Base-by-base conservation (phyloP, 2,329 filamentous ascomycete genomes). In the Aschersonia sp. region DNA sequence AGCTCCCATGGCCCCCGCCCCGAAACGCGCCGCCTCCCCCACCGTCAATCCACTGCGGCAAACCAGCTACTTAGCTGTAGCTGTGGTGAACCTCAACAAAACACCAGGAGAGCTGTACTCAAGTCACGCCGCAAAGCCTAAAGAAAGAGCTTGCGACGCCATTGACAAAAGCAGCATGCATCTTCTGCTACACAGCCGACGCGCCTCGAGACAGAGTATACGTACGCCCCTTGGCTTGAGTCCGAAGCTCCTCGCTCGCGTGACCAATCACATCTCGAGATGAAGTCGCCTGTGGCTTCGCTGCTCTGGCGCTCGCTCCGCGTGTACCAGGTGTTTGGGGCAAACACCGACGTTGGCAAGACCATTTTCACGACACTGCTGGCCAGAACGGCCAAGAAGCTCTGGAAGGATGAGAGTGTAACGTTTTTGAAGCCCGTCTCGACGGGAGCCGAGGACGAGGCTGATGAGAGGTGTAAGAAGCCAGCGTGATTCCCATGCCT, bases 321-420 rank as follows among this genome's bases (percentile, higher is more conserved):
- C 51, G 71, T 78, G 10, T 76, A 85, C 55, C 86, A 92, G 62
- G 69, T 94, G 39, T 94, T 84, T 57, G 87, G 87, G 31, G 84
- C 87, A 44, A 92, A 90, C 56, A 92, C 87, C 0, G 79, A 85
- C 53, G 84, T 92, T 30, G 87, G 87, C 53, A 94, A 94, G 69
- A 94, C 87, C 0, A 77, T 94, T 32, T 74, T 88, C 49, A 82
- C 83, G 2, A 87, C 84, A 0, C 64, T 87, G 10, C 68, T 94
- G 4, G 83, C 79, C 60, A 79, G 76, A 51, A 74, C 81, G 7
- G 72, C 80, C 4, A 66, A 65, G 39, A 68, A 65, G 30, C 64
- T 65, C 40, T 68, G 69, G 52, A 61, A 62, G 6, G 56, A 65
- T 22, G 71, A 74, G 43, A 63, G 66, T 22, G 72, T 80, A 1